Evolutionary conservation across 805 yeast genomes (phyloP).

Genomic region (Candida ascalaphidarum): DNA sequence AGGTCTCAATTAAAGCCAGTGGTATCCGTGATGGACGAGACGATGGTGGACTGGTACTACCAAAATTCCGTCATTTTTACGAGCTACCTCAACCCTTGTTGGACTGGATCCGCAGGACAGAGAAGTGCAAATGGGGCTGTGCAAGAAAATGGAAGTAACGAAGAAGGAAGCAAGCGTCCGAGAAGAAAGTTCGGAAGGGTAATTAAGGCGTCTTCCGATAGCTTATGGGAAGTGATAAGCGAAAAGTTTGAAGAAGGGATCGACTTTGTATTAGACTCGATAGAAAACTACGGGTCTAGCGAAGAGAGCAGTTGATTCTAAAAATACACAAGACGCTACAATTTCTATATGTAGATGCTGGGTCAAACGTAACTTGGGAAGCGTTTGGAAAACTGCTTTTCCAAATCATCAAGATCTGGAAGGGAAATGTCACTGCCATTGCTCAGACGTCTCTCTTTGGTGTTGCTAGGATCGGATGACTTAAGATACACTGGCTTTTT

Average conservation of each 20-base stretch:
- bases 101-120: conserved; percentile 45
- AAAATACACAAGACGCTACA: no score
- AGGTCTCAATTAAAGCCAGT: conserved; percentile 65
- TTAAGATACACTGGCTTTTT: conserved; percentile 51
- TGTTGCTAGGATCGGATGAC: conserved; percentile 13
- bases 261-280: conserved; percentile 73
- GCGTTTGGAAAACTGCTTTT: conserved; percentile 45
- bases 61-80: conserved; percentile 80
- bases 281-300: conserved; percentile 50
- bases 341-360: no score
- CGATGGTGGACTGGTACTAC: conserved; percentile 86
- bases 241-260: conserved; percentile 82
- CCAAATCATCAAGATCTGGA: conserved; percentile 52
- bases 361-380: conserved; percentile 55
- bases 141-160: conserved; percentile 6
- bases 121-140: conserved; percentile 8
- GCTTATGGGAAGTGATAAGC: conserved; percentile 65
- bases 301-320: no score
- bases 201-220: conserved; percentile 61
- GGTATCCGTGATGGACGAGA: conserved; percentile 83
- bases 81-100: conserved; percentile 64
- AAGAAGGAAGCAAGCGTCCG: conserved; percentile 51
- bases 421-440: conserved; percentile 31
- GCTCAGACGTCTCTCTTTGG: conserved; percentile 17
- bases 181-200: conserved; percentile 91